These are phyloP conservation scores for Wallacemonas sp. DNA, from an alignment of 208 protist species.

Conservation along the genomic window DNA sequence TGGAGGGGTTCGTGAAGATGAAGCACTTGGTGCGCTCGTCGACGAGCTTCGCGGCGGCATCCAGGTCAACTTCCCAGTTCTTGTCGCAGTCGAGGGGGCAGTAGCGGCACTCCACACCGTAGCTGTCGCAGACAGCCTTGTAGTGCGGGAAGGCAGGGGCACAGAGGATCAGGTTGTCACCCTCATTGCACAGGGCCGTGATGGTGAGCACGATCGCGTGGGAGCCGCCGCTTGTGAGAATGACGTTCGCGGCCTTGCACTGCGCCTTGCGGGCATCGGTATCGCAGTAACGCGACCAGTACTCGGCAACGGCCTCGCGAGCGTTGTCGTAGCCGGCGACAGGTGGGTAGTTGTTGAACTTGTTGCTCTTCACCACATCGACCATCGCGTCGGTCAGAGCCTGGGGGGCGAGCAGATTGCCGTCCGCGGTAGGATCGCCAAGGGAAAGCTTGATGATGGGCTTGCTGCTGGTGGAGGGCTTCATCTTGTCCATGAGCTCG, in stretches of 20 bases:
- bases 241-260: constrained; percentile 42
- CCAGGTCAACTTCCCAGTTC: constrained; percentile 88
- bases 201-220: constrained; percentile 84
- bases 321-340: constrained; percentile 34
- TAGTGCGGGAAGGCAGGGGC: constrained; percentile 92
- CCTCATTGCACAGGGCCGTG: constrained; percentile 57
- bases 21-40: constrained; percentile 79
- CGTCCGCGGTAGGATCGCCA: constrained; percentile 70
- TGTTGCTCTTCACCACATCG: constrained; percentile 25
- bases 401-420: constrained; percentile 60
- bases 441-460: constrained; percentile 29
- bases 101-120: constrained; percentile 47
- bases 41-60: constrained; percentile 57
- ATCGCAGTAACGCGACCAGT: constrained; percentile 34
- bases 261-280: constrained; percentile 29
- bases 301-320: constrained; percentile 52
- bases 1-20: constrained; percentile 93
- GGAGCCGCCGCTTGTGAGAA: constrained; percentile 76
- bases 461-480: constrained; percentile 32
- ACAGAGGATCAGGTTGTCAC: constrained; percentile 88
- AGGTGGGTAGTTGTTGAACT: constrained; percentile 59
- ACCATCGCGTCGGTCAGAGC: constrained; percentile 40
- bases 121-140: constrained; percentile 59
- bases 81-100: constrained; percentile 76
- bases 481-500: constrained; percentile 51